A percentile compares a stretch with the other conserved stretches of the same genome.
phyloP scores from a whole-genome alignment of 2,329 filamentous ascomycete species.

The Rugonectria rugulosa region DNA sequence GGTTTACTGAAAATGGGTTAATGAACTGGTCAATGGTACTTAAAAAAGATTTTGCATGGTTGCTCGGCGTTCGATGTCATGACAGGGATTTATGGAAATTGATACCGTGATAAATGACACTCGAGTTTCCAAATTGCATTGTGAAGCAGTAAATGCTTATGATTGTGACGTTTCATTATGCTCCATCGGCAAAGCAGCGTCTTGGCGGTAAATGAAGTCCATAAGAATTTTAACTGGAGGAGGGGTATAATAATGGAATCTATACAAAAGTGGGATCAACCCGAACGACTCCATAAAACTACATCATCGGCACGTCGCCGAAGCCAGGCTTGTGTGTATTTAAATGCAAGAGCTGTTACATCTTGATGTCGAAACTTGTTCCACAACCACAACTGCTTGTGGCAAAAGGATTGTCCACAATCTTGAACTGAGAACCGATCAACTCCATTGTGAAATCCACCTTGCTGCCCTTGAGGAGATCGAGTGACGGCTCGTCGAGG shows the following conservation, averaged over 20 bases:
- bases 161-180: not conserved
- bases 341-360: conserved; percentile 47
- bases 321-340: not conserved
- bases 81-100: conserved; percentile 49
- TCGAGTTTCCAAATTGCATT: conserved; percentile 43
- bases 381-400: conserved; percentile 97
- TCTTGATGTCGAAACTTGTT: conserved; percentile 94
- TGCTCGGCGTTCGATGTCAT: conserved; percentile 52
- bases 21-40: conserved; percentile 40
- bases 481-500: conserved; percentile 85
- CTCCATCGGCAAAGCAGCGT: not conserved
- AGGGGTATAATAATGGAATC: conserved; percentile 33
- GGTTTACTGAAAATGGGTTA: conserved; percentile 27
- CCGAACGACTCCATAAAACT: conserved; percentile 18
- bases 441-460: conserved; percentile 97
- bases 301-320: conserved; percentile 12
- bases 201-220: not conserved
- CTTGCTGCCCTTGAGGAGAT: conserved; percentile 90
- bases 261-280: conserved; percentile 20
- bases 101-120: conserved; percentile 52
- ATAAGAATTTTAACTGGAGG: conserved; percentile 11
- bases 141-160: conserved; percentile 31
- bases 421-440: conserved; percentile 90
- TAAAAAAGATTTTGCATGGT: conserved; percentile 47
- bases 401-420: conserved; percentile 89